Percentiles rank a stretch among this genome's conserved stretches.
Evolutionary conservation across 306 rosid genomes (phyloP).

Genomic region (Hippophae rhamnoides): DNA sequence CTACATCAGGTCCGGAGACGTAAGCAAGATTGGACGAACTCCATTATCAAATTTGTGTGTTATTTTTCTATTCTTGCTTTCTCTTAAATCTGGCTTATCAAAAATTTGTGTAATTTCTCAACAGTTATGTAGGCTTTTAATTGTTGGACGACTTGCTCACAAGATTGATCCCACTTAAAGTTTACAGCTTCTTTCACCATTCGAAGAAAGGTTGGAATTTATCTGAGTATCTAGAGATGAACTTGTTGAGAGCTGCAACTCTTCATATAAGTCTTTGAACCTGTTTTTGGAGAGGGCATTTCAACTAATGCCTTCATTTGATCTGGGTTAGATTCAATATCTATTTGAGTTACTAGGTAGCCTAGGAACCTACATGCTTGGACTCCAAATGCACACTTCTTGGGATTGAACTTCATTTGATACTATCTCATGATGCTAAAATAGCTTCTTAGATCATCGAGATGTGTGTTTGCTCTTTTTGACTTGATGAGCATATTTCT

Average conservation of each 20-base stretch:
- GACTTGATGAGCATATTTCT: background rate
- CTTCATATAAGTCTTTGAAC: background rate
- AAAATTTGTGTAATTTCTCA: background rate
- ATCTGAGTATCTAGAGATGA: background rate
- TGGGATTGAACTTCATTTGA: background rate
- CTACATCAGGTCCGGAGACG: too few species aligned
- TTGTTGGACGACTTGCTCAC: too few species aligned
- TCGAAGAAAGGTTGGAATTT: background rate
- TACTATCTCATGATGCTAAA: background rate
- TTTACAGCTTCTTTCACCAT: too few species aligned
- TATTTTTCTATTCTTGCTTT: too few species aligned
- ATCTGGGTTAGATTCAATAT: background rate
- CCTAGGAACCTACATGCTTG: background rate
- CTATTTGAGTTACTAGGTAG: background rate
- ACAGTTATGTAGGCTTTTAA: too few species aligned
- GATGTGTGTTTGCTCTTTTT: too few species aligned
- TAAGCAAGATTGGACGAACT: too few species aligned
- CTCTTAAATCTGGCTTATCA: too few species aligned
- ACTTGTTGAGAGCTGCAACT: background rate
- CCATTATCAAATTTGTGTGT: too few species aligned
- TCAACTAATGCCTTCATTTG: background rate
- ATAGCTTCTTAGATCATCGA: background rate
- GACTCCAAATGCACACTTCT: background rate
- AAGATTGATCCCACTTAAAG: too few species aligned
- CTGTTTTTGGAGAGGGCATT: background rate